Base-by-base conservation (phyloP, 1,139 yeast genomes). In the Yamadazyma triangularis region DNA sequence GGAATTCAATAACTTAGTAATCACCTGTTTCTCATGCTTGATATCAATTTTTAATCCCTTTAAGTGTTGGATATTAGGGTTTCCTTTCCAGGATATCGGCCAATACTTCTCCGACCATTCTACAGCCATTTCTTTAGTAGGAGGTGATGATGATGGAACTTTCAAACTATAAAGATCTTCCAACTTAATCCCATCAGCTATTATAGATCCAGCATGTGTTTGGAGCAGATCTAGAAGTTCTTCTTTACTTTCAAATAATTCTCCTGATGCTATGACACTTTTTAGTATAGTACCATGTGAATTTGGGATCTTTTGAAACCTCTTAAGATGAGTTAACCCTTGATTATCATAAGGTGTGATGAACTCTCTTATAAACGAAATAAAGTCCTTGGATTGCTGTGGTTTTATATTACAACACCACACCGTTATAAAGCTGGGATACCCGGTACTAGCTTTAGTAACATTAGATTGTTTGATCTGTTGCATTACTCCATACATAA, bases 11-110 rank as follows among this genome's bases (percentile, higher is more conserved):
- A 24, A 24, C 13, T 31, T 35, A 12, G 33, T 34, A n/a, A 82
- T 57, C 48, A 73, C 61, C 4, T 42, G 32, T 24, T 48, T 50
- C 27, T 75, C 78, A 19, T 51, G 51, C 0, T 46, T 56, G 28
- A 77, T 61, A 40, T 83, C 74, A 31, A 79, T 58, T 11, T 53
- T 47, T 19, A 73, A 58, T 29, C 76, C 68, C 28, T 74, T 73
- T 15, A 87, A 61, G 27, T 77, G 77, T 48, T 86, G 91, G 31
- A 84, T 81, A 40, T 81, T 70, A 0, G 95, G 94, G 48, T 89
- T 86, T 0, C 97, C 97, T 44, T 88, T 79, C 97, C 97, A 91
- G 21, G 87, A 68, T 36, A 86, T 60, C 0, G 97, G 97, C 98
- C 98, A 91, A 40, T 73, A 74, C 21, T 53, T 40, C 1, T 50